A percentile compares a stretch with the other conserved stretches of the same genome.
These are phyloP conservation scores for Trichoderma guizhouense DNA, from an alignment of 2,329 filamentous ascomycete genomes.

Conservation along the genomic window DNA sequence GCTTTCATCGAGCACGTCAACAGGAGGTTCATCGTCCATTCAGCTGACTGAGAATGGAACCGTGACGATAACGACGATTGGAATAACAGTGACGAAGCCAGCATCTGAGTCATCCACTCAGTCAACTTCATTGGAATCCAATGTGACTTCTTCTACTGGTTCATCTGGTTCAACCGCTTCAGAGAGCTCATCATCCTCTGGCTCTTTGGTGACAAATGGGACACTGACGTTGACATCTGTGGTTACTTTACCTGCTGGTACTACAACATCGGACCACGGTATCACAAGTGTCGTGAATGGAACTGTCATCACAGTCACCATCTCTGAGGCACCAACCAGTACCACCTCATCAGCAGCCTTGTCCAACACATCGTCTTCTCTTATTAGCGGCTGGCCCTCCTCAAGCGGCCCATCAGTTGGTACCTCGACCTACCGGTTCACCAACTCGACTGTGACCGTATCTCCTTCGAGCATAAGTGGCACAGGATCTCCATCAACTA, in stretches of 20 bases:
- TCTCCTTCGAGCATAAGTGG: background rate
- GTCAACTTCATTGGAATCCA: background rate
- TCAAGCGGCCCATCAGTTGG: background rate
- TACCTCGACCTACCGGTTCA: conserved; percentile 9
- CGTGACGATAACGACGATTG: background rate
- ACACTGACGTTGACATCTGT: conserved; percentile 1
- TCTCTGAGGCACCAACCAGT: background rate
- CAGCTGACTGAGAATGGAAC: background rate
- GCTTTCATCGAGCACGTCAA: background rate
- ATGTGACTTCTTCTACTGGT: background rate
- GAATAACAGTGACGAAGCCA: background rate
- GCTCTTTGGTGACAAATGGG: background rate
- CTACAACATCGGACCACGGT: background rate
- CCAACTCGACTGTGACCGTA: conserved; percentile 12
- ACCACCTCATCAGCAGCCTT: background rate
- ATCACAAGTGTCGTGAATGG: conserved; percentile 11
- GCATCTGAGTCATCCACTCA: background rate
- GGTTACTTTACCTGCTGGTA: background rate
- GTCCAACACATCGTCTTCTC: conserved; percentile 1
- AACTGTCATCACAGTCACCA: conserved; percentile 4
- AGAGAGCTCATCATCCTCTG: background rate
- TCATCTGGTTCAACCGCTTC: background rate
- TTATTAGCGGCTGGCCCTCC: background rate
- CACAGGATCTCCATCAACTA: background rate
- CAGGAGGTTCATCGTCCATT: background rate